phyloP scores from a whole-genome alignment of 768 basidiomycete species.

The Cytidiella melzeri region DNA sequence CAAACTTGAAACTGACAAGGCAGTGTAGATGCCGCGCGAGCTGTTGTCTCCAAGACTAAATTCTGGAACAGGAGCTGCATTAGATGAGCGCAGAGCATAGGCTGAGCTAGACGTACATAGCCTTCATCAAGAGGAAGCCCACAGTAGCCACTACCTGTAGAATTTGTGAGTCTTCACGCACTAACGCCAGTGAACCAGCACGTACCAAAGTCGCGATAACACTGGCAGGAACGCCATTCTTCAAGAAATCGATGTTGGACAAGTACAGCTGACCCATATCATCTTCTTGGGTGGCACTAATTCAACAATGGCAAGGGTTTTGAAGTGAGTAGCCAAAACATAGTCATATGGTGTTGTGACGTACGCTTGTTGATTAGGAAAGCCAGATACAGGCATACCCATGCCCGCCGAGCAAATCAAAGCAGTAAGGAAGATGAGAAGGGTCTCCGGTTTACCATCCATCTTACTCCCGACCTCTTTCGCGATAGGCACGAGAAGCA shows the following conservation, averaged over 20 bases:
- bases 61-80: no score
- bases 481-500: conserved; percentile 95
- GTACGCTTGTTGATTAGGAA: conserved; percentile 96
- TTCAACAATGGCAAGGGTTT: conserved; percentile 3
- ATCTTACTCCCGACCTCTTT: conserved; percentile 81
- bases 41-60: no score
- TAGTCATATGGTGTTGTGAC: neutral
- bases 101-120: conserved; percentile 61
- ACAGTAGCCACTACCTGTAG: conserved; percentile 77
- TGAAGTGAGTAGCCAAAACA: conserved; percentile 25
- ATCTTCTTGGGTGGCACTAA: conserved; percentile 86
- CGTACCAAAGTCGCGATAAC: conserved; percentile 78
- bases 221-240: conserved; percentile 93
- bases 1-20: no score
- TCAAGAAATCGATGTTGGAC: conserved; percentile 81
- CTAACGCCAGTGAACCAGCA: neutral
- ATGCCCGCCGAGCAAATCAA: conserved; percentile 93
- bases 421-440: conserved; percentile 91
- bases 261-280: conserved; percentile 90
- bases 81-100: no score
- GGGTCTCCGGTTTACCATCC: conserved; percentile 58
- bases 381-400: conserved; percentile 99
- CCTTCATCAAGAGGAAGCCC: conserved; percentile 72
- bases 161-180: conserved; percentile 2
- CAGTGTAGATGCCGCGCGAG: no score